Evolutionary conservation across 2,329 filamentous ascomycete genomes (phyloP).

Genomic region (Colletotrichum chrysophilum): DNA sequence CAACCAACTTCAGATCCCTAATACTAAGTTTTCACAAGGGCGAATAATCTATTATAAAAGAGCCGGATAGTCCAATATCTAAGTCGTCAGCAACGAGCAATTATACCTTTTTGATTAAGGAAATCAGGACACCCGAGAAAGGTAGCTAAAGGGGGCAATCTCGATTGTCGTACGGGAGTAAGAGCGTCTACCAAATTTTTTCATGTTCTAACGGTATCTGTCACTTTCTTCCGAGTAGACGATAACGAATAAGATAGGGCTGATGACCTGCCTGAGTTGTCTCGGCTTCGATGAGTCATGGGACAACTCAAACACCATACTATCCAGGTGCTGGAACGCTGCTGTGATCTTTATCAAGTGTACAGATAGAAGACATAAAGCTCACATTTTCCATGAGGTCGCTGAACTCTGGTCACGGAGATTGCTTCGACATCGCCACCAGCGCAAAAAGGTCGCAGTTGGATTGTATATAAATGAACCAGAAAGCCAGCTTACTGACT

Average conservation of each 20-base stretch:
- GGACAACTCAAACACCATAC: neutral
- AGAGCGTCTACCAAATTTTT: neutral
- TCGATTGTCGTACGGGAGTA: rapidly evolving
- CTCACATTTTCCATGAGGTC: neutral
- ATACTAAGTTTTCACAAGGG: neutral
- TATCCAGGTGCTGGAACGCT: neutral
- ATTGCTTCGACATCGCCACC: neutral
- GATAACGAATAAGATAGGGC: neutral
- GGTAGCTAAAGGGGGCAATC: neutral
- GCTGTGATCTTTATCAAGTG: neutral
- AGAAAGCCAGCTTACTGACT: neutral
- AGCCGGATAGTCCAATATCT: neutral
- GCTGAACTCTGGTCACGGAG: neutral
- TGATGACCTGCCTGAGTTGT: neutral
- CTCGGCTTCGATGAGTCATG: neutral
- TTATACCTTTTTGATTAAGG: neutral
- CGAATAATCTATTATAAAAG: neutral
- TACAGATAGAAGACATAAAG: neutral
- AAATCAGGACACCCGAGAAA: neutral
- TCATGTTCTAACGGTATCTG: neutral
- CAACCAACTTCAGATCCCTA: neutral
- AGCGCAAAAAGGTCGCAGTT: neutral
- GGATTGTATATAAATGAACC: neutral
- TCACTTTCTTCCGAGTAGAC: neutral
- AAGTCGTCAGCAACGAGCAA: neutral